Conservation (phyloP, 306 rosid species). For the Neltuma alba region DNA sequence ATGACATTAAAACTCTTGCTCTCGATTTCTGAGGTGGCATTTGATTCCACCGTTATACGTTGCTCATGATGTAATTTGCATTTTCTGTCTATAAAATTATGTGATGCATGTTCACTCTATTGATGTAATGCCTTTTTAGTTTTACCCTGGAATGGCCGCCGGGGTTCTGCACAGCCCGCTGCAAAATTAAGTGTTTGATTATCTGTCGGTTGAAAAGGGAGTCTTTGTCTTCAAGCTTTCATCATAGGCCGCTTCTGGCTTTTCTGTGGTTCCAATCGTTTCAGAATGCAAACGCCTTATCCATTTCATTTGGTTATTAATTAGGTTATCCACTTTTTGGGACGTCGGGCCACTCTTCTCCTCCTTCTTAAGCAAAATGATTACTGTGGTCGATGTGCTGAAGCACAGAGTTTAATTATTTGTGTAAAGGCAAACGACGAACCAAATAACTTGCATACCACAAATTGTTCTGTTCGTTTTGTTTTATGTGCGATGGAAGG, state of each 20-base stretch:
- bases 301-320: slow-evolving; percentile 1
- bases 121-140: not conserved
- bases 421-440: not conserved
- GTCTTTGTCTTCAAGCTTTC: slow-evolving; percentile 36
- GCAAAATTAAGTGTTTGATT: not conserved
- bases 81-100: not conserved
- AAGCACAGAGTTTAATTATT: too few relatives aligned
- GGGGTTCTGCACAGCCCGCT: not conserved
- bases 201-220: slow-evolving; percentile 9
- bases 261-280: not conserved
- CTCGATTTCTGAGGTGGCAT: slow-evolving; percentile 35
- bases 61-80: not conserved
- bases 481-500: not conserved
- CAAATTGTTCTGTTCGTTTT: not conserved
- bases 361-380: not conserved
- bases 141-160: not conserved
- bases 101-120: not conserved
- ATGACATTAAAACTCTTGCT: not conserved
- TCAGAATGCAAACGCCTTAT: not conserved
- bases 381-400: too few relatives aligned
- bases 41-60: slow-evolving; percentile 19
- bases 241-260: not conserved
- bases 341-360: not conserved
- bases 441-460: not conserved
- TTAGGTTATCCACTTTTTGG: not conserved